Base-by-base conservation (phyloP, 2,329 filamentous ascomycete genomes). In the Sporothrix brasiliensis region DNA sequence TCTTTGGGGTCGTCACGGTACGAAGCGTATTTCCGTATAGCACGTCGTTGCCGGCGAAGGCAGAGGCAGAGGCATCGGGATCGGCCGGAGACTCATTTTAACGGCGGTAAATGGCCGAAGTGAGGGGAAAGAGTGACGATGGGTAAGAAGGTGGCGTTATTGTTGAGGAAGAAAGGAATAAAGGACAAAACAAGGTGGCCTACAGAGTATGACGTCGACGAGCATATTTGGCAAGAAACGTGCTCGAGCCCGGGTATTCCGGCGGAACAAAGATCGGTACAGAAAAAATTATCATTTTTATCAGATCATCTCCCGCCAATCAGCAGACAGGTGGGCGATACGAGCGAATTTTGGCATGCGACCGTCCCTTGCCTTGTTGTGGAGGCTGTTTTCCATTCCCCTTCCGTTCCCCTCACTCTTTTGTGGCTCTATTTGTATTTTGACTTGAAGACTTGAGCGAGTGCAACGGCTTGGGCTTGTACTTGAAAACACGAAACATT, bases 241-340 rank as follows among this genome's bases (percentile, higher is more conserved):
- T 54, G 24, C 21, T 16, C 14, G 27, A 9, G 21, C 13, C 27
- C 39, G 30, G 41, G 58, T 47, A 63, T n/a, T 63, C 39, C 58
- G n/a, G 39, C 21, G n/a, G 24, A 63, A 63, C 21, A 30, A 27
- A 47, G 39, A 63, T 6, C 30, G 41, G 19, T 11, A 34, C n/a
- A 19, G 16, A 50, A 10, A 65, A 63, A 10, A 30, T 63, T 47
- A 65, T 67, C 65, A 47, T 27, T 70, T 70, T 75, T 75, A 75
- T 75, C 73, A 75, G 74, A 75, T 75, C 69, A 75, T 75, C 74
- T 74, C 63, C 52, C 21, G 69, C 73, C 73, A 73, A 73, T 73
- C 41, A 60, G n/a, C 58, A 47, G 41, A 24, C 21, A n/a, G 39
- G 14, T 11, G 41, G 30, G 4, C 13, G 16, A 30, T 24, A 47